Evolutionary conservation across 2,329 filamentous ascomycete species (phyloP), one percentile per base, ranked within the genome.

Genomic region (Amylocarpus encephaloides): DNA sequence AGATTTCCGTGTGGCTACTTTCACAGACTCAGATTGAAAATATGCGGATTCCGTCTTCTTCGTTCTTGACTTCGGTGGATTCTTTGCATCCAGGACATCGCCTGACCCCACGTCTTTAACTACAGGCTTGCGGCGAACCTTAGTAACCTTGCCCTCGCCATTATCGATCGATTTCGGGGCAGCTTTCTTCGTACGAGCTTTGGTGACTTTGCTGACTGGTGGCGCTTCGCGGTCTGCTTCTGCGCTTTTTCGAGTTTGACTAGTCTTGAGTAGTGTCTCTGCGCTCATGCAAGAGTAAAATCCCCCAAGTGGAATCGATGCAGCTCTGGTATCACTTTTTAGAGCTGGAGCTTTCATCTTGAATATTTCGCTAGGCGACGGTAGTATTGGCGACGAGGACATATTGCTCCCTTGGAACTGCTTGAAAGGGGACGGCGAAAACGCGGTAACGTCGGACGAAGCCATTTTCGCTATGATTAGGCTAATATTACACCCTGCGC

Each of bases 301-400:
- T 2, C 66, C 67, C 58, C 69, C 59, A 13, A 64, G 54, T 4
- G 73, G 67, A 33, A 73, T 67, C 3, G 69, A 57, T 1, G 66
- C 56, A 2, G 66, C 66, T 52, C 67, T 66, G 53, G 63, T 72
- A 5, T 68, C 71, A 36, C 63, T 70, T 36, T 62, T 62, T 9
- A 71, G 52, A 41, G 18, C 15, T 1, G 45, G 34, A 2, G 69
- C 55, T 33, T 53, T 62, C 47, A 70, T 73, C 2, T 69, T 66
- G 1, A 76, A 56, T 9, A 82, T 62, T 2, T 80, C 71, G 34
- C 69, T 68, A 0, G 81, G 64, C 0, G 77, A 71, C 2, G 79
- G 79, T 1, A 82, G 64, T n/a, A 70, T 70, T 56, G 52, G 65
- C 58, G 56, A 66, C 43, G 62, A 65, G 36, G 62, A 59, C 55